These are phyloP conservation scores for Paracamarosporium sp. DNA, from an alignment of 2,329 filamentous ascomycete species.

Conservation along the genomic window DNA sequence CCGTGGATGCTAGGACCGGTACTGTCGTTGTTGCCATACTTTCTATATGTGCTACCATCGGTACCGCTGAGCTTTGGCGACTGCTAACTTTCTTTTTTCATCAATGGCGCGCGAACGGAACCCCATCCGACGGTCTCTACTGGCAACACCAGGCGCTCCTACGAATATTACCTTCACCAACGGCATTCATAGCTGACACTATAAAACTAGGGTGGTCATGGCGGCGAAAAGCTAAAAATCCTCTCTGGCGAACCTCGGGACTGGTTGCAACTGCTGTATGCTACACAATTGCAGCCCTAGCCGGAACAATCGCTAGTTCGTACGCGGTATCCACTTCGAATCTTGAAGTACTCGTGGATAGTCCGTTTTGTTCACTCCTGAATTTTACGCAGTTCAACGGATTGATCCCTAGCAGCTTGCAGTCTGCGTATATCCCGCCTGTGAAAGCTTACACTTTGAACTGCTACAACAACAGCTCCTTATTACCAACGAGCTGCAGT, in stretches of 20 bases:
- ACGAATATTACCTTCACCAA: constrained; percentile 16
- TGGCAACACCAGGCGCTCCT: constrained; percentile 19
- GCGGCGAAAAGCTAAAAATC: too few relatives aligned
- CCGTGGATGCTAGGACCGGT: not conserved
- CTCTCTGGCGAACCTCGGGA: constrained; percentile 7
- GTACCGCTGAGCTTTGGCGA: constrained; percentile 14
- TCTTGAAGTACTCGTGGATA: constrained; percentile 14
- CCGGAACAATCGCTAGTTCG: constrained; percentile 11
- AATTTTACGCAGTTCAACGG: not conserved
- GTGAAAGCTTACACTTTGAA: not conserved
- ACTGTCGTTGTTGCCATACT: constrained; percentile 9
- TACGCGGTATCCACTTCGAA: constrained; percentile 8
- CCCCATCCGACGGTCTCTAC: constrained; percentile 14
- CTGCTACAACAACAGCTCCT: not conserved
- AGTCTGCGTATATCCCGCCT: too few relatives aligned
- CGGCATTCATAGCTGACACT: constrained; percentile 11
- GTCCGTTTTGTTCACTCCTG: constrained; percentile 6
- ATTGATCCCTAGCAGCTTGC: too few relatives aligned
- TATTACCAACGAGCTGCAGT: not conserved
- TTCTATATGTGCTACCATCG: constrained; percentile 1
- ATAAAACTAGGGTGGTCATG: constrained; percentile 17
- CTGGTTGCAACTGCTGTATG: not conserved
- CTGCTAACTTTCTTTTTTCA: constrained; percentile 12
- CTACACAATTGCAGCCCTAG: constrained; percentile 7
- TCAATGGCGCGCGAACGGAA: constrained; percentile 12